Conservation (phyloP, 306 rosid species). For the Castanopsis chinensis region DNA sequence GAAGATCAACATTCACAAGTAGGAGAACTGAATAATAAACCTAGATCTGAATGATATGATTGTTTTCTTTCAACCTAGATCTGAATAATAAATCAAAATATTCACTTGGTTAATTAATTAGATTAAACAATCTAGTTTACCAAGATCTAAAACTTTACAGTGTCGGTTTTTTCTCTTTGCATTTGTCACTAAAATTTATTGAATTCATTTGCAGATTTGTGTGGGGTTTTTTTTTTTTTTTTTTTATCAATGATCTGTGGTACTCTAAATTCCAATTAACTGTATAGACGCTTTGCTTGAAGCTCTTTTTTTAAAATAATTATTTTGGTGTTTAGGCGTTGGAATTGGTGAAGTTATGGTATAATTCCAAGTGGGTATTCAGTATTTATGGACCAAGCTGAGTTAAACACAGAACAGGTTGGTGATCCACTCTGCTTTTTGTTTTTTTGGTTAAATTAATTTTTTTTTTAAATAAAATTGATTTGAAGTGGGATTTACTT, state of each 20-base stretch:
- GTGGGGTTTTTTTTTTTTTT: neutral
- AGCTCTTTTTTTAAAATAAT: neutral
- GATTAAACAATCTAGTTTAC: too few relatives aligned
- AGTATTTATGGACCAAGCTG: slow-evolving; percentile 66
- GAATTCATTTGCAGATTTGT: neutral
- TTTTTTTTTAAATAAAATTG: slow-evolving; percentile 12
- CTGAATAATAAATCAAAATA: too few relatives aligned
- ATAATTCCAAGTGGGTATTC: slow-evolving; percentile 21
- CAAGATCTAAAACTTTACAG: too few relatives aligned
- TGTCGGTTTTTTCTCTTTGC: neutral
- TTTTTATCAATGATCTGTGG: neutral
- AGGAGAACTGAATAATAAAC: too few relatives aligned
- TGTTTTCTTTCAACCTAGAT: too few relatives aligned
- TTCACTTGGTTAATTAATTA: too few relatives aligned
- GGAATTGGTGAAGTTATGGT: slow-evolving; percentile 16
- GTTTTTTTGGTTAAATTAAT: neutral
- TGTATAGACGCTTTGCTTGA: neutral
- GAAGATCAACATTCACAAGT: too few relatives aligned
- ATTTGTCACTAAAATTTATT: neutral
- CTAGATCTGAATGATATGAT: too few relatives aligned
- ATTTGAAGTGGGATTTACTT: slow-evolving; percentile 13
- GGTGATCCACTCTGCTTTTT: slow-evolving; percentile 19
- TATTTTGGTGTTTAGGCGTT: slow-evolving; percentile 20
- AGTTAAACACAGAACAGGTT: slow-evolving; percentile 84
- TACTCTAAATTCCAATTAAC: neutral